Evolutionary conservation across 441 rosid genomes (phyloP).

Genomic region (Populus hybrid): DNA sequence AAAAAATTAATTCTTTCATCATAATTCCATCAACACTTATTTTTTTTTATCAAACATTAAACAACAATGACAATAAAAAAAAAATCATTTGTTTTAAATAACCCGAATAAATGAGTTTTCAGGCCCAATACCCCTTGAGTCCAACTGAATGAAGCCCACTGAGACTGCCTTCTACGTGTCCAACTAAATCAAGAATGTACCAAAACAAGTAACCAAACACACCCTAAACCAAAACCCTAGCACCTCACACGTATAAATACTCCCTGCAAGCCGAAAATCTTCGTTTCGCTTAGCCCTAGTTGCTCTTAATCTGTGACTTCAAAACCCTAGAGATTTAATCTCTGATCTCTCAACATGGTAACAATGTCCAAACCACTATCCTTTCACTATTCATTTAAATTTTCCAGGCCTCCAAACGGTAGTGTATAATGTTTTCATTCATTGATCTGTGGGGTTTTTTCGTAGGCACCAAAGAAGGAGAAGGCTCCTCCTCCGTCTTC

Average conservation of each 20-base stretch:
- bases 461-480: conserved; percentile 61
- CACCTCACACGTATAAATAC: neutral
- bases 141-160: neutral
- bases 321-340: neutral
- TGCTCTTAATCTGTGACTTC: neutral
- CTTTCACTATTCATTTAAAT: neutral
- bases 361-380: neutral
- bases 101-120: neutral
- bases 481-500: conserved; percentile 64
- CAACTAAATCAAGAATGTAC: neutral
- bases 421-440: neutral
- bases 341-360: neutral
- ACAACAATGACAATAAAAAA: no score
- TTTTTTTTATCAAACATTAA: no score
- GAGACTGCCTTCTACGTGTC: neutral
- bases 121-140: neutral
- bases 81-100: neutral
- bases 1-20: no score
- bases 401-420: neutral
- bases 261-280: neutral
- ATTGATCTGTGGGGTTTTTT: neutral
- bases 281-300: neutral
- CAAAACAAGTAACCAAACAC: neutral
- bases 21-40: no score
- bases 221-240: neutral